These are phyloP conservation scores for Candida corydali DNA, from an alignment of 805 yeast genomes.

Conservation along the genomic window DNA sequence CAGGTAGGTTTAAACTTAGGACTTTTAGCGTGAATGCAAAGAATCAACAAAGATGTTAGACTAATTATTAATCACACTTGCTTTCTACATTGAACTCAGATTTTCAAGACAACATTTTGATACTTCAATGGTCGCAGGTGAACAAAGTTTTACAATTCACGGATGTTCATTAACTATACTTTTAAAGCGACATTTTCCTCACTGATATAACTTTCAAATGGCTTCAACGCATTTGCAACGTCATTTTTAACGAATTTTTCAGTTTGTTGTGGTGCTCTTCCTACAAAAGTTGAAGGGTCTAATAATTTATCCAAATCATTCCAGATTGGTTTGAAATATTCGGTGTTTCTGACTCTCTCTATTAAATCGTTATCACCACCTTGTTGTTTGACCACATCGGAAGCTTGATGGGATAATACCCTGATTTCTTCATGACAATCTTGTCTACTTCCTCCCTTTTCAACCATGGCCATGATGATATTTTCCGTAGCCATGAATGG, in stretches of 20 bases:
- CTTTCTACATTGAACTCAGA: no score
- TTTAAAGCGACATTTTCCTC: slow-evolving; percentile 70
- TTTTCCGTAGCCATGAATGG: slow-evolving; percentile 99
- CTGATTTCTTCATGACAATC: slow-evolving; percentile 97
- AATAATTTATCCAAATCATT: slow-evolving; percentile 71
- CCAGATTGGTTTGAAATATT: slow-evolving; percentile 88
- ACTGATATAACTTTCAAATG: slow-evolving; percentile 56
- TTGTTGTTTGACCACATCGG: slow-evolving; percentile 93
- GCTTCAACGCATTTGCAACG: slow-evolving; percentile 77
- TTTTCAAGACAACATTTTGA: no score
- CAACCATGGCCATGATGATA: slow-evolving; percentile 99
- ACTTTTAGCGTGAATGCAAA: no score
- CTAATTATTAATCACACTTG: no score
- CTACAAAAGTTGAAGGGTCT: slow-evolving; percentile 92
- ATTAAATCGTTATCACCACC: slow-evolving; percentile 98
- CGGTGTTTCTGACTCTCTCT: slow-evolving; percentile 73
- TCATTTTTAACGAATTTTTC: slow-evolving; percentile 85
- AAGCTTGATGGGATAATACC: slow-evolving; percentile 95
- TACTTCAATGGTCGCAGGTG: no score
- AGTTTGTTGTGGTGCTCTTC: slow-evolving; percentile 98
- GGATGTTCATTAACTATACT: no score
- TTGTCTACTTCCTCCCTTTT: slow-evolving; percentile 95
- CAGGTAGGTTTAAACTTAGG: no score
- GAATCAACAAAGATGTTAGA: no score
- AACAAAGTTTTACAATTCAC: no score